phyloP scores from a whole-genome alignment of 2,329 filamentous ascomycete species.

The Fusarium domesticum region DNA sequence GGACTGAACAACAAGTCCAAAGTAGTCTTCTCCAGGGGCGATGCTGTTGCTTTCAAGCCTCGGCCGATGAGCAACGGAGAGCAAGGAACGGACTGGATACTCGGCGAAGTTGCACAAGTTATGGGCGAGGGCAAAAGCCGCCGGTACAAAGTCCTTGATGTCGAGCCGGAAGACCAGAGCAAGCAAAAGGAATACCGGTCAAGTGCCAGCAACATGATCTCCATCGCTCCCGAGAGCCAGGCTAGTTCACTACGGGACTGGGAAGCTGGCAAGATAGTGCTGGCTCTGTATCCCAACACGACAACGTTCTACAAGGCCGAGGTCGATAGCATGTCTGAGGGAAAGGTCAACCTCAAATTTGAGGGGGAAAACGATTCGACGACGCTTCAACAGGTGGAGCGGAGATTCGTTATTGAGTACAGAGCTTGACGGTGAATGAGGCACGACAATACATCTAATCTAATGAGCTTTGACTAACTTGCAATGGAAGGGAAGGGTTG shows the following conservation, averaged over 20 bases:
- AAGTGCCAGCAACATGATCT: slow-evolving; percentile 71
- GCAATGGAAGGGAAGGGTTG: too few species aligned
- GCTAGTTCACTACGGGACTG: slow-evolving; percentile 55
- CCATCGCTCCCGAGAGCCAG: slow-evolving; percentile 59
- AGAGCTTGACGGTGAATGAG: too few species aligned
- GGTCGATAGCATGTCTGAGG: slow-evolving; percentile 63
- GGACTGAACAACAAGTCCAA: slow-evolving; percentile 42
- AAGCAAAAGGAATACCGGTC: slow-evolving; percentile 68
- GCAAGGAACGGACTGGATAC: slow-evolving; percentile 61
- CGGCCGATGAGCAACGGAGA: slow-evolving; percentile 49
- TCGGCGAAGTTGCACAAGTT: slow-evolving; percentile 74
- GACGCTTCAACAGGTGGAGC: slow-evolving; percentile 71
- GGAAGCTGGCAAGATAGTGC: slow-evolving; percentile 66
- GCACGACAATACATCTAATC: too few species aligned
- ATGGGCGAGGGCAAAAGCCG: slow-evolving; percentile 73
- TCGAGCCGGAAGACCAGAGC: slow-evolving; percentile 68
- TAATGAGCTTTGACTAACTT: too few species aligned
- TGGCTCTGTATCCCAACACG: slow-evolving; percentile 78
- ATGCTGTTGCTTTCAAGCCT: slow-evolving; percentile 64
- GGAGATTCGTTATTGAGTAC: slow-evolving; percentile 75
- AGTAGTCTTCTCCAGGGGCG: slow-evolving; percentile 58
- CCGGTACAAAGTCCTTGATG: slow-evolving; percentile 76
- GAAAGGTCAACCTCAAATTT: slow-evolving; percentile 66
- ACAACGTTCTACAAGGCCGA: slow-evolving; percentile 85
- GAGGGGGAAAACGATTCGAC: slow-evolving; percentile 74